Evolutionary conservation across 306 rosid species (phyloP).

Genomic region (Inga leiocalycina): DNA sequence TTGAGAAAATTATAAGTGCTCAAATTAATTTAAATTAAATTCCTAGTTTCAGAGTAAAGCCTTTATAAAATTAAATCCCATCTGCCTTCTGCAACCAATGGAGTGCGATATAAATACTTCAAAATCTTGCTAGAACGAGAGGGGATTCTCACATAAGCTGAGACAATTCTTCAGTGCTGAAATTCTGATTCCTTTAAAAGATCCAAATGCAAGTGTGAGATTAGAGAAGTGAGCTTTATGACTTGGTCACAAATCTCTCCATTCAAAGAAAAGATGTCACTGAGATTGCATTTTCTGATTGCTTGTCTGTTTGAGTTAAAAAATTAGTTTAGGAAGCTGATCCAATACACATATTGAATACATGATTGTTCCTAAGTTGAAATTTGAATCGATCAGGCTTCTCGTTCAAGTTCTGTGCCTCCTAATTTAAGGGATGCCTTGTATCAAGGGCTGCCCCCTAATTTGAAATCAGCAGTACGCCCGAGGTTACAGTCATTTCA

Average conservation of each 20-base stretch:
- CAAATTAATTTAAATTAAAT: neutral
- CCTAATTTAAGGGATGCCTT: slow-evolving; percentile 90
- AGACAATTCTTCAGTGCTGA: neutral
- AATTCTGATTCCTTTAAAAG: neutral
- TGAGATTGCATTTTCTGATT: neutral
- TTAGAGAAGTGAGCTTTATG: neutral
- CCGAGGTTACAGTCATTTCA: slow-evolving; percentile 77
- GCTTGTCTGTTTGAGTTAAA: neutral
- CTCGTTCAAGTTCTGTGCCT: slow-evolving; percentile 93
- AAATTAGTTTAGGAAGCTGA: neutral
- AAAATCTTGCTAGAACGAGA: neutral
- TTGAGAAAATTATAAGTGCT: neutral
- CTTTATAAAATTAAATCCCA: neutral
- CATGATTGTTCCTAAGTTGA: slow-evolving; percentile 14
- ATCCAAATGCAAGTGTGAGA: neutral
- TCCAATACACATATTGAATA: too few relatives aligned
- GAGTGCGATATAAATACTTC: neutral
- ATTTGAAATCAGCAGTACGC: slow-evolving; percentile 79
- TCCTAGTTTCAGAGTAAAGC: neutral
- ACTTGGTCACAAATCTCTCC: neutral
- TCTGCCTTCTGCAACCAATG: neutral
- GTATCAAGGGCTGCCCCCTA: slow-evolving; percentile 92
- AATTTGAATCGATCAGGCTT: slow-evolving; percentile 61
- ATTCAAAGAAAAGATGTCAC: neutral
- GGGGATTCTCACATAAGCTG: neutral